phyloP scores from a whole-genome alignment of 1,284 basidiomycete species.

The Porodaedalea pini region DNA sequence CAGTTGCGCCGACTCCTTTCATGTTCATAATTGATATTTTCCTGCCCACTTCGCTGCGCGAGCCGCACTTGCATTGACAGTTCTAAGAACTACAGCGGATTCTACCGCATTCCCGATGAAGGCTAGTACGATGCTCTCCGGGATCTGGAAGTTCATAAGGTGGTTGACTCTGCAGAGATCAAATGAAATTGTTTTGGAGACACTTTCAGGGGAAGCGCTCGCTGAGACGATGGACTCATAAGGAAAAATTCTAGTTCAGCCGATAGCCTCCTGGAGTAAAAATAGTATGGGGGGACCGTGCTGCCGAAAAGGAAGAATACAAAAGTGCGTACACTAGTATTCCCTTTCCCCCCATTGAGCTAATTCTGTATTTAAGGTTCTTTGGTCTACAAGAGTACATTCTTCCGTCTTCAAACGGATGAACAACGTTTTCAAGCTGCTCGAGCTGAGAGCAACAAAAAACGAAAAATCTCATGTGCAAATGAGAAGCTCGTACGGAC shows the following conservation, averaged over 20 bases:
- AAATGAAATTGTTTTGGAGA: conserved; percentile 40
- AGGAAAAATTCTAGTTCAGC: conserved; percentile 70
- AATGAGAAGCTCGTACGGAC: too few species aligned
- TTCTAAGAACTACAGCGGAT: conserved; percentile 62
- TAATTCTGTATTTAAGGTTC: too few species aligned
- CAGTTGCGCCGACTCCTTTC: conserved; percentile 69
- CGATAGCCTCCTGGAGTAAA: conserved; percentile 73
- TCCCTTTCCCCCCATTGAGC: too few species aligned
- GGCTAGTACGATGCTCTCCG: too few species aligned
- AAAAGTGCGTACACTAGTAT: conserved; percentile 64
- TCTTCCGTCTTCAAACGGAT: too few species aligned
- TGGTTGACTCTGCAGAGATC: conserved; percentile 45
- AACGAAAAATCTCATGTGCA: too few species aligned
- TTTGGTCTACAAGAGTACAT: too few species aligned
- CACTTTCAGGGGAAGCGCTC: conserved; percentile 64
- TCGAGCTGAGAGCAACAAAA: too few species aligned
- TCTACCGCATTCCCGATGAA: conserved; percentile 77
- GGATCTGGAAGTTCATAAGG: conserved; percentile 74
- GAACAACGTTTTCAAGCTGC: too few species aligned
- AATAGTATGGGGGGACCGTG: conserved; percentile 55
- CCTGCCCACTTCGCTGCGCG: conserved; percentile 67
- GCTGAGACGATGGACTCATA: too few species aligned
- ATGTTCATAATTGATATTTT: conserved; percentile 78
- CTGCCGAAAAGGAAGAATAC: conserved; percentile 53
- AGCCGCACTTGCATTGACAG: conserved; percentile 63